phyloP scores from a whole-genome alignment of 208 protist species.

The Phytomonas sp. region DNA sequence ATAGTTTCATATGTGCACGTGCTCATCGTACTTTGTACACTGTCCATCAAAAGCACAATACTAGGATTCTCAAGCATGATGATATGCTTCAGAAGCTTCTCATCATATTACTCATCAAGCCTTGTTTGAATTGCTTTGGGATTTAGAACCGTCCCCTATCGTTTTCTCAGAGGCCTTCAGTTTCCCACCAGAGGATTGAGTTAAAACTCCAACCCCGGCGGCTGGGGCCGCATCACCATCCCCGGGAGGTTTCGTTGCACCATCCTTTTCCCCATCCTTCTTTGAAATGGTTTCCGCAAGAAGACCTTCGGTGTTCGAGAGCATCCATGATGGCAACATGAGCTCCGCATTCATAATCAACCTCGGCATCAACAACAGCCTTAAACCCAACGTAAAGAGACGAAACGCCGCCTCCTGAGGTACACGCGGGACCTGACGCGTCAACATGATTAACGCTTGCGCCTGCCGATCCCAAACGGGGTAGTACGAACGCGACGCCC shows the following conservation, averaged over 20 bases:
- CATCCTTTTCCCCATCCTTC: constrained; percentile 11
- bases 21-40: background rate
- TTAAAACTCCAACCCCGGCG: constrained; percentile 1
- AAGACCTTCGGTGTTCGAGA: constrained; percentile 46
- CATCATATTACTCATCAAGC: background rate
- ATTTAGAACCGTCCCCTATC: background rate
- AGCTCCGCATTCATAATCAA: constrained; percentile 37
- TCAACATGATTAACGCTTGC: constrained; percentile 71
- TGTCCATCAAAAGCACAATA: background rate
- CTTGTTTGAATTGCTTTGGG: background rate
- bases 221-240: background rate
- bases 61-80: background rate
- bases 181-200: background rate
- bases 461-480: constrained; percentile 75
- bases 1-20: background rate
- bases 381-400: constrained; percentile 63
- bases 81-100: background rate
- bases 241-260: background rate
- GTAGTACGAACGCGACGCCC: constrained; percentile 27
- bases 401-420: constrained; percentile 81
- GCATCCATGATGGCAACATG: constrained; percentile 57
- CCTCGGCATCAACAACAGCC: constrained; percentile 63
- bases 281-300: constrained; percentile 24
- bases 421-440: constrained; percentile 53
- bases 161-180: background rate